Evolutionary conservation across 2,329 filamentous ascomycete genomes (phyloP), one percentile per base, ranked within the genome.

Genomic region (Plenodomus tracheiphilus): DNA sequence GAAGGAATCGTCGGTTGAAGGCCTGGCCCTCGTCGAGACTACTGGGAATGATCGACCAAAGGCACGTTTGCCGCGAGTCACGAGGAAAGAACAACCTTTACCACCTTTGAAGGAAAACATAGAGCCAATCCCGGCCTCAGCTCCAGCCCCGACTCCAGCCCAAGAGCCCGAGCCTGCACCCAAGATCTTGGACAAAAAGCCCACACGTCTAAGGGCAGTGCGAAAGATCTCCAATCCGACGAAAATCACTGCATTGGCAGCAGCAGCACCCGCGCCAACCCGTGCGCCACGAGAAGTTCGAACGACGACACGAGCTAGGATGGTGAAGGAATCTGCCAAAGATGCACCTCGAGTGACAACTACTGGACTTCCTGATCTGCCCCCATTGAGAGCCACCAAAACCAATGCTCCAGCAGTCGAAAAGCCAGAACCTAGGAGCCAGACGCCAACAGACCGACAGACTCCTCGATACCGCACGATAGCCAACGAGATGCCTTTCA

Each of bases 41-140:
- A 74, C 74, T 8, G 74, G 73, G n/a, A 80, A 79, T 46, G 75
- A 74, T 42, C 64, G 67, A 5, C 43, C 53, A 43, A 69, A 61
- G 39, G 68, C 58, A 43, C 66, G 62, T 20, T 44, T 61, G 25
- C 51, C 59, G 17, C 63, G 61, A 39, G 54, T 48, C 16, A 44
- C 51, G 21, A 62, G 56, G 43, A 63, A 49, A 39, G 63, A 65
- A 46, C 61, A 65, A 36, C 51, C 58, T 10, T 45, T 62, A 46
- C 64, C 65, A 35, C 54, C 63, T 10, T 48, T 69, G 21, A 73
- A 74, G 49, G 72, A 75, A 36, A 75, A 75, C 32, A 49, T 60
- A 10, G 70, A 69, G 30, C 69, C 70, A 8, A 52, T 61, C 5
- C 62, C 58, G 13, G 28, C 28, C 9, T 68, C 70, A 46, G 53